Percentiles rank a stretch among this genome's conserved stretches.
Conservation (phyloP, 176 grass and related monocot genomes). For the Zea luxurians region DNA sequence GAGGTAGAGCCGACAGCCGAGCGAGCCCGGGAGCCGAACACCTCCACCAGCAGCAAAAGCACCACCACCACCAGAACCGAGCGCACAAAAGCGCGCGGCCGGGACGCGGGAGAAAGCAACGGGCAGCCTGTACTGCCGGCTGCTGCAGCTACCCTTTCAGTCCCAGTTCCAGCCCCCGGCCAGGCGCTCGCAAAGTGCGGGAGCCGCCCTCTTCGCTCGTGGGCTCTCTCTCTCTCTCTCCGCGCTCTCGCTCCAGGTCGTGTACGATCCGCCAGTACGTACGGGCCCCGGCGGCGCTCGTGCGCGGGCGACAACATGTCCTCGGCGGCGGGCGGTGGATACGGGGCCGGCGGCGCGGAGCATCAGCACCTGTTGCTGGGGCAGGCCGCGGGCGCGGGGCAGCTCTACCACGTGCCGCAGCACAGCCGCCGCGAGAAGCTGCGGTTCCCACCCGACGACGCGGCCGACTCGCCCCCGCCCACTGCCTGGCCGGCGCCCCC, state of each 20-base stretch:
- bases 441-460: slow-evolving; percentile 63
- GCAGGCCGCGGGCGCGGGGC: slow-evolving; percentile 40
- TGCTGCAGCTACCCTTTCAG: neutral
- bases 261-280: neutral
- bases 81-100: slow-evolving; percentile 40
- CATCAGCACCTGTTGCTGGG: slow-evolving; percentile 42
- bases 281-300: neutral
- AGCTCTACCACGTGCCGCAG: slow-evolving; percentile 93
- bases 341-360: slow-evolving; percentile 39
- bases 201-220: neutral
- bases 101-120: slow-evolving; percentile 21
- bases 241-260: slow-evolving; percentile 15
- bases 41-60: slow-evolving; percentile 16
- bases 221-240: neutral
- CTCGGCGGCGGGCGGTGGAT: slow-evolving; percentile 60
- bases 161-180: neutral
- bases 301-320: slow-evolving; percentile 42
- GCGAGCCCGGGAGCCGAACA: no score
- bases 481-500: slow-evolving; percentile 38
- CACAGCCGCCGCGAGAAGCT: slow-evolving; percentile 95
- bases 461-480: slow-evolving; percentile 16
- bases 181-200: slow-evolving; percentile 37
- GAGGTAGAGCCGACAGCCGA: neutral
- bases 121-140: slow-evolving; percentile 16
- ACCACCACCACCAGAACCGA: slow-evolving; percentile 26